phyloP scores from a whole-genome alignment of 2,329 filamentous ascomycete species.

The Pyricularia sp. region DNA sequence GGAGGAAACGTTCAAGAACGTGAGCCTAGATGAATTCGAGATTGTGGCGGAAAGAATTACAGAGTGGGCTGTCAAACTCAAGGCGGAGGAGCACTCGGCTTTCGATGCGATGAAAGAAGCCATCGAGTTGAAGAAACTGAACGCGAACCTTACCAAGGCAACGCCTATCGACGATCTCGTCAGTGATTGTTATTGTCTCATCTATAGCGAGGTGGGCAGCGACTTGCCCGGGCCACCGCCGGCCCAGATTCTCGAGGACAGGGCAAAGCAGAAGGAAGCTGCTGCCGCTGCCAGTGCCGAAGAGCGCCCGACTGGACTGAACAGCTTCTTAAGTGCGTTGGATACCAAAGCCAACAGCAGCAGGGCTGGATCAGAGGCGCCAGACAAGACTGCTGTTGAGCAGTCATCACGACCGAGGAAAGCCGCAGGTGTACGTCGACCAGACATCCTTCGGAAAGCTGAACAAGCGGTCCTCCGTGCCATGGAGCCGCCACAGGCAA shows the following conservation, averaged over 20 bases:
- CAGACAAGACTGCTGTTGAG: slow-evolving; percentile 24
- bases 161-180: slow-evolving; percentile 87
- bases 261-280: slow-evolving; percentile 23
- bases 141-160: slow-evolving; percentile 79
- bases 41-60: slow-evolving; percentile 43
- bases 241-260: slow-evolving; percentile 35
- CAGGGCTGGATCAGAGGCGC: slow-evolving; percentile 13
- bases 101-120: slow-evolving; percentile 48
- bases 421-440: slow-evolving; percentile 37
- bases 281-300: slow-evolving; percentile 25
- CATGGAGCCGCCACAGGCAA: slow-evolving; percentile 31
- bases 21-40: slow-evolving; percentile 47
- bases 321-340: slow-evolving; percentile 4
- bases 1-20: slow-evolving; percentile 47
- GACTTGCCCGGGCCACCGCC: slow-evolving; percentile 43
- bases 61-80: slow-evolving; percentile 38
- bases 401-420: slow-evolving; percentile 25
- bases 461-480: slow-evolving; percentile 46
- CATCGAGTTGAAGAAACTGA: slow-evolving; percentile 59
- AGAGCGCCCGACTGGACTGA: slow-evolving; percentile 11
- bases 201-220: slow-evolving; percentile 60
- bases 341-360: slow-evolving; percentile 4
- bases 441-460: slow-evolving; percentile 52
- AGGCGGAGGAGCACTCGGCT: slow-evolving; percentile 28
- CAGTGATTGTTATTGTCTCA: slow-evolving; percentile 73